These are phyloP conservation scores for Atkinsonella hypoxylon DNA, from an alignment of 2,329 filamentous ascomycete species.

Conservation along the genomic window DNA sequence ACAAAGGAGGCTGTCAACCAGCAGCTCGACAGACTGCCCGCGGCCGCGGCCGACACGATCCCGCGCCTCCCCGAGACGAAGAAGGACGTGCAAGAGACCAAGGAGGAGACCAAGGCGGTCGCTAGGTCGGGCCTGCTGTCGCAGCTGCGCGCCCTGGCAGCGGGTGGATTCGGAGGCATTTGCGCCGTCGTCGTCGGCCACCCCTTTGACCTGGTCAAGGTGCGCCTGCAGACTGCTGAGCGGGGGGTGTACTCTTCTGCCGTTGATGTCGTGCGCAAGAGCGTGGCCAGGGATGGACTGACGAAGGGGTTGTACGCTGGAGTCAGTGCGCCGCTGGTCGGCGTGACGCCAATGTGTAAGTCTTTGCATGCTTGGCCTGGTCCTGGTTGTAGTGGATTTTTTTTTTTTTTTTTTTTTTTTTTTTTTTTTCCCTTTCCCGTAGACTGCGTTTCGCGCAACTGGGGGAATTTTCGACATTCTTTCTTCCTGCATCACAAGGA, in stretches of 20 bases:
- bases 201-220: slow-evolving; percentile 96
- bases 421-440: too few species aligned
- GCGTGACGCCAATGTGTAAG: slow-evolving; percentile 98
- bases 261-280: slow-evolving; percentile 83
- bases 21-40: slow-evolving; percentile 9
- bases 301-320: slow-evolving; percentile 82
- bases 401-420: too few species aligned
- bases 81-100: slow-evolving; percentile 28
- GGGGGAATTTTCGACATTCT: too few species aligned
- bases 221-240: slow-evolving; percentile 91
- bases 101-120: slow-evolving; percentile 27
- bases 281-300: slow-evolving; percentile 75
- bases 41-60: slow-evolving; percentile 29
- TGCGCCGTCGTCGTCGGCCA: slow-evolving; percentile 92
- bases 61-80: slow-evolving; percentile 30
- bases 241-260: slow-evolving; percentile 83
- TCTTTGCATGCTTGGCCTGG: too few species aligned
- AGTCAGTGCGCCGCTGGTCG: slow-evolving; percentile 85
- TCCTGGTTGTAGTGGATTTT: too few species aligned
- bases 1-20: slow-evolving; percentile 14
- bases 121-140: slow-evolving; percentile 26
- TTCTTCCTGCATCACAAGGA: too few species aligned
- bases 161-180: slow-evolving; percentile 85
- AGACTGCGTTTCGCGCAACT: too few species aligned
- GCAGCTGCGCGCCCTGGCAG: slow-evolving; percentile 68